Evolutionary conservation across 1,284 basidiomycete species (phyloP).

Genomic region (Ustilago nuda): DNA sequence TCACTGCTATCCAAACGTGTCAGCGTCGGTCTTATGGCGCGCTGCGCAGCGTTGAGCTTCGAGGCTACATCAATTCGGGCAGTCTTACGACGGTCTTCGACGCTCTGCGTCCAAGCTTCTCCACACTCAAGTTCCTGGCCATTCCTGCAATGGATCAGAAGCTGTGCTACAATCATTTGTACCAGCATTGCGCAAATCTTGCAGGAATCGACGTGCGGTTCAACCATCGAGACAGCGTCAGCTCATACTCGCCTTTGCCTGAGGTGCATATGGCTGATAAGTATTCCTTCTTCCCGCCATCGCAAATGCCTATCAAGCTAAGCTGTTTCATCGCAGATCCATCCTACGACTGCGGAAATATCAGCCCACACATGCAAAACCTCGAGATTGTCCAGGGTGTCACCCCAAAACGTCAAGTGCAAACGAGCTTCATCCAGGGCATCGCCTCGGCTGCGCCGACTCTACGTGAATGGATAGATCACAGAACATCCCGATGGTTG

Average conservation of each 20-base stretch:
- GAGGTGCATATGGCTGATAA: not conserved
- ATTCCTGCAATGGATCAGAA: constrained; percentile 8
- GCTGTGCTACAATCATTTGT: constrained; percentile 8
- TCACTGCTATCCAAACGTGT: constrained; percentile 14
- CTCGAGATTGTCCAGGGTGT: constrained; percentile 5
- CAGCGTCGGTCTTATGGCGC: constrained; percentile 6
- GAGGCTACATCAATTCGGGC: not conserved
- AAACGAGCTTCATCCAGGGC: not conserved
- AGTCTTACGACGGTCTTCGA: not conserved
- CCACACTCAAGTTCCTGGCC: constrained; percentile 4
- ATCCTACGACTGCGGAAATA: constrained; percentile 3
- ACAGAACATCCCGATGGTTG: not conserved
- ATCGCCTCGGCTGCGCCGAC: constrained; percentile 2
- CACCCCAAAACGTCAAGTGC: not conserved
- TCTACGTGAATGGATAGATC: constrained; percentile 11
- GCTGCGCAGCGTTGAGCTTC: not conserved
- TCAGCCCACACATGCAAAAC: constrained; percentile 3
- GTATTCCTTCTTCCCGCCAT: not conserved
- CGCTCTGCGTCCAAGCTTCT: constrained; percentile 3
- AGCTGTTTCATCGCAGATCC: constrained; percentile 1
- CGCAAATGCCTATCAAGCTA: constrained; percentile 7
- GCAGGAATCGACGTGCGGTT: constrained; percentile 4
- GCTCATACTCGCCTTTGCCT: not conserved
- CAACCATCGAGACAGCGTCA: not conserved
- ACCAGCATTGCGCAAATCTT: constrained; percentile 7